Base-by-base conservation (phyloP, 352 stramenopile species). In the Phytophthora sp. region DNA sequence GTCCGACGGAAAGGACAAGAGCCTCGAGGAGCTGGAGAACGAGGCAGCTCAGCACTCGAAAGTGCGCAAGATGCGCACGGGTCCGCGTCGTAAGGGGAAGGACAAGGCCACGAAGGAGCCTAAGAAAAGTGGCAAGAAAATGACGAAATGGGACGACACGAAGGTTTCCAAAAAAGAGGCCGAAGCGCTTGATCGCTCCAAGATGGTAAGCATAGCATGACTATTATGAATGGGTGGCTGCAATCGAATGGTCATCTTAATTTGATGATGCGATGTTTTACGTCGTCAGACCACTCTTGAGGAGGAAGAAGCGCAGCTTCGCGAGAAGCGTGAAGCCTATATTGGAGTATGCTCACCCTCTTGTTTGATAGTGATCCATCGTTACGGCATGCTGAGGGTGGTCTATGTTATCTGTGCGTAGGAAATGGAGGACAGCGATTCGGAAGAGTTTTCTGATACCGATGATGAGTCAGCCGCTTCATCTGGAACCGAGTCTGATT, bases 151-250 rank as follows among this genome's bases (percentile, higher is more conserved):
- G 84, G 88, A 96, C 27, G 74, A 94, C 61, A 84, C 80, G 21
- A 95, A 95, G 74, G 68, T 96, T 15, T 91, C 79, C 24, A 93
- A 90, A 61, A 92, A 94, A 65, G 89, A 95, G 44, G 88, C 89
- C 7, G 63, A 80, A 36, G 84, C 76, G 46, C 57, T 96, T 3
- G 86, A 95, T 68, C 83, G 80, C 26, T 93, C 86, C 11, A 83
- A 79, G 45, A 72, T 74, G 68, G 86, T 94, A 64, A 62, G 70
- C 57, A 29, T 53, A 62, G 70, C 57, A 29, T 53, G 6, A 12
- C 11, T 42, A 12, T 36, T 58, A 29, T 18, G 7, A 35, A 23
- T 8, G 11, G 11, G 7, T 57, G 27, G 20, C 11, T 54, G 9
- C 4, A 42, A 49, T 2, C 18, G 18, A 52, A 29, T 23, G 8